Evolutionary conservation across 2,329 filamentous ascomycete species (phyloP), one percentile per base, ranked within the genome.

Genomic region (Aspergillus awamori): DNA sequence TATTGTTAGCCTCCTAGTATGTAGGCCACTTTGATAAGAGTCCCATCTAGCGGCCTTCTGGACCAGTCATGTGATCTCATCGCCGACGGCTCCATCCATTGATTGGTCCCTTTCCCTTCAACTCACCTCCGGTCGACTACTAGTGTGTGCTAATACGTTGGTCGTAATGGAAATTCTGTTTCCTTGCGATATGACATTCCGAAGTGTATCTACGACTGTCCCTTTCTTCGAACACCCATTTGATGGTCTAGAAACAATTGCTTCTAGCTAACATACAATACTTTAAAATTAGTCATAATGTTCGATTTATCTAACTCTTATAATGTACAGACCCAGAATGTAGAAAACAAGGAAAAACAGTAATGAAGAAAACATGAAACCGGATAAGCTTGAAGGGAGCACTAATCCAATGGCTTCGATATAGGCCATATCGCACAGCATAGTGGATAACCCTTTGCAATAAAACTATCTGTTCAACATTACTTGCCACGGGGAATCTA

Each of bases 401-500:
- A 6, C 22, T 45, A 6, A 22, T 22, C 8, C 17, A 45, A 45
- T 5, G 10, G 41, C 20, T n/a, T 22, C 17, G 41, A 22, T 24
- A 22, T 13, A 22, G 41, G 41, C 41, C 41, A 45, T 13, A 45
- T 8, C 20, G 41, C 41, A 45, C 41, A 22, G 17, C 10, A 45
- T 22, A 22, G 15, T 22, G 41, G 17, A 45, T 11, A 45, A 10
- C 13, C 8, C 11, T 17, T 17, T 45, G 41, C 4, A 22, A 45
- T 17, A 6, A 22, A 22, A 45, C 17, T 22, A 8, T 6, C 6
- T 11, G n/a, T 11, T 22, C 11, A 45, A 13, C 17, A 22, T 22
- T 11, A 22, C 3, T 22, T 22, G 20, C 11, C 11, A 22, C 6
- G 3, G 13, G 10, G 5, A 15, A 8, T 26, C 39, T 63, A 72